Conservation (phyloP, 805 yeast genomes). For the Wickerhamiella occidentalis region DNA sequence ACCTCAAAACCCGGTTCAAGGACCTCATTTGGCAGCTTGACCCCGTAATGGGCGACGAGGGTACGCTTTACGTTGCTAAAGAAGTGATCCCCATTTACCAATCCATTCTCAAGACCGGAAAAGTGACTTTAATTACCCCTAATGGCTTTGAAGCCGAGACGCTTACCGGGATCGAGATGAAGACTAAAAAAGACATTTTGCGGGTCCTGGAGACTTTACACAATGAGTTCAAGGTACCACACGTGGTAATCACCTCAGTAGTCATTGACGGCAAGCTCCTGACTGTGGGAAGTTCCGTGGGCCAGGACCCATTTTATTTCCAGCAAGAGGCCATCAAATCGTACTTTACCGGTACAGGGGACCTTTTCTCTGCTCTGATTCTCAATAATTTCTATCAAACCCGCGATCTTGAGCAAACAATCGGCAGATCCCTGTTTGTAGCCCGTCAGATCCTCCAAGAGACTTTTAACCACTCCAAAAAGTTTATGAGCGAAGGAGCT, state of each 20-base stretch:
- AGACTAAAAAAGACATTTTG: conserved; percentile 30
- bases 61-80: conserved; percentile 55
- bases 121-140: conserved; percentile 71
- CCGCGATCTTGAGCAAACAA: conserved; percentile 27
- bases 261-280: conserved; percentile 27
- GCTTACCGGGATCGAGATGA: conserved; percentile 42
- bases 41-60: conserved; percentile 90
- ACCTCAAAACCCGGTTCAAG: conserved; percentile 25
- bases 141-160: conserved; percentile 82
- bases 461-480: conserved; percentile 19
- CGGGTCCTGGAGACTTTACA: conserved; percentile 42
- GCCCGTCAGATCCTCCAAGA: conserved; percentile 37
- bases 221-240: conserved; percentile 35
- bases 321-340: conserved; percentile 54
- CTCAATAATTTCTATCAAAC: conserved; percentile 42
- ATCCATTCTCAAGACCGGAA: conserved; percentile 33
- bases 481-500: conserved; percentile 15
- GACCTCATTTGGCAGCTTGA: conserved; percentile 53
- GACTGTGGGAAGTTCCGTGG: conserved; percentile 36
- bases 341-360: conserved; percentile 94
- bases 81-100: conserved; percentile 49
- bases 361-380: conserved; percentile 69
- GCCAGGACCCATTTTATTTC: conserved; percentile 28
- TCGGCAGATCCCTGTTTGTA: conserved; percentile 31
- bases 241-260: conserved; percentile 59